Base-by-base conservation (phyloP, 352 stramenopile genomes). In the Pythium plurisporium region DNA sequence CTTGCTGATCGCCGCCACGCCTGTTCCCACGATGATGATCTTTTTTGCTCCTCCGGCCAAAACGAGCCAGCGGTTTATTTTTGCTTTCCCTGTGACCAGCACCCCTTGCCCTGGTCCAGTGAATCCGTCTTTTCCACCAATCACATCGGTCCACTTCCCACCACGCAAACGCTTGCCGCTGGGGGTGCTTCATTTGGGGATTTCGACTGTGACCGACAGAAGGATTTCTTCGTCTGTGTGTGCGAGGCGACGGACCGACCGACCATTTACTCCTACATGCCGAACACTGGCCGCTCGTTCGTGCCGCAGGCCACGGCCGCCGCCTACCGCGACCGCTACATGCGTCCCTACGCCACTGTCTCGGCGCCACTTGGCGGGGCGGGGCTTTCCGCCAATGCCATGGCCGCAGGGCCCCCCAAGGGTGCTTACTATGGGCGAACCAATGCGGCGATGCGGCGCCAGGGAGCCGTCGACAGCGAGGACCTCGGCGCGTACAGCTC, bases 251-350 rank as follows among this genome's bases (percentile, higher is more conserved):
- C 2, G 34, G 17, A 49, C 31, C 14, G 27, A 50, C 27, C 29
- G 29, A 52, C 27, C 30, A 31, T 1, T 41, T 11, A n/a, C 23
- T 19, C 7, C 5, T 49, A 10, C 27, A 69, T 69, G 54, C 62
- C 62, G 34, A 69, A 64, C 55, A 64, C 62, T 20, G 60, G 60
- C 40, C 60, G 60, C 43, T 59, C 59, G 31, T 68, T 56, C 54
- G 46, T 46, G 42, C 41, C 58, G 36, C 42, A 40, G 25, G 27
- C 50, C 8, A 29, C 50, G 20, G 52, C 59, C 10, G 41, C 53
- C 4, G 38, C 48, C 17, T 64, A 60, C 44, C 54, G 62, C 29
- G 54, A 69, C 48, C 62, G 61, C 37, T 68, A 48, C 48, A 68
- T 56, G 61, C 61, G 61, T 25, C 61, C 61, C 9, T 68, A 68